phyloP scores from a whole-genome alignment of 345 rosid genomes.

The Eucalyptus tenuipes region DNA sequence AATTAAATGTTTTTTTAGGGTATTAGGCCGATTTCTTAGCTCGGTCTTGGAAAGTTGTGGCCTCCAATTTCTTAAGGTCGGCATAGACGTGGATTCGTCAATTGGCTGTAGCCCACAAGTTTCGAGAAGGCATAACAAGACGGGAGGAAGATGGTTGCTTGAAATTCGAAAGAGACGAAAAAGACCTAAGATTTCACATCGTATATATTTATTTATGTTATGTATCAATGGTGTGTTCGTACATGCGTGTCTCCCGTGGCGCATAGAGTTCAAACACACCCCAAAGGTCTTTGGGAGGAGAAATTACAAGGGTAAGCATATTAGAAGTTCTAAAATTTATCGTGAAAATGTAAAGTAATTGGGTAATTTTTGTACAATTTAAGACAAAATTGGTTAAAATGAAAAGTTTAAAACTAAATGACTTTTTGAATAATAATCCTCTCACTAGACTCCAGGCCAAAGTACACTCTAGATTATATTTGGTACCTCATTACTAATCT shows the following conservation, averaged over 20 bases:
- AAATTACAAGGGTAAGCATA: neutral
- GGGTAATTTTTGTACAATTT: too few species aligned
- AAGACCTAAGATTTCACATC: neutral
- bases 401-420: accelerated
- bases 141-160: neutral
- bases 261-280: neutral
- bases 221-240: neutral
- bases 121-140: neutral
- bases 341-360: too few species aligned
- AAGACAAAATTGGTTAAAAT: accelerated
- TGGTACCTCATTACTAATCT: neutral
- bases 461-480: neutral
- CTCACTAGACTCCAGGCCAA: neutral
- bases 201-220: too few species aligned
- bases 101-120: neutral
- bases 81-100: neutral
- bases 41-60: too few species aligned
- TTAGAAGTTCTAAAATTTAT: too few species aligned
- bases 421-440: neutral
- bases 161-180: neutral
- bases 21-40: too few species aligned
- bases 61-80: too few species aligned
- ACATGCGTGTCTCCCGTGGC: neutral
- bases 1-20: too few species aligned
- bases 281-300: neutral